Evolutionary conservation across 371 early-diverging fungal species (phyloP).

Genomic region (Nosema muscidifuracis): DNA sequence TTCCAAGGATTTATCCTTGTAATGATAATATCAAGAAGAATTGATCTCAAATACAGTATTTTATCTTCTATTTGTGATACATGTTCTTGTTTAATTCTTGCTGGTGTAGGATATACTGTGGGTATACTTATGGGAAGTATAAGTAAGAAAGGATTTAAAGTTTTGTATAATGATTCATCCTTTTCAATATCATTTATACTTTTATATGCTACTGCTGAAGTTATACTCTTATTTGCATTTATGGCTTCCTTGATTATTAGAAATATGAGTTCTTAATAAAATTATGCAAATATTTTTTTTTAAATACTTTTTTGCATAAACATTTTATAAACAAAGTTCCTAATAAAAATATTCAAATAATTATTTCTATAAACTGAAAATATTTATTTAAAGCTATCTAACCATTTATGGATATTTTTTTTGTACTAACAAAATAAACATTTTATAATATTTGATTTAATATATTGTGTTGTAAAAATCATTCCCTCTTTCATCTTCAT

Average conservation of each 20-base stretch:
- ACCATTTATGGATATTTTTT: too few relatives aligned
- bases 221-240: slow-evolving; percentile 33
- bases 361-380: too few relatives aligned
- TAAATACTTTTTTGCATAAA: too few relatives aligned
- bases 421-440: too few relatives aligned
- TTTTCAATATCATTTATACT: slow-evolving; percentile 29
- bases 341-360: too few relatives aligned
- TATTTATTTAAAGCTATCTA: too few relatives aligned
- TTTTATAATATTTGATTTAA: too few relatives aligned
- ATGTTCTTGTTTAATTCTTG: slow-evolving; percentile 31
- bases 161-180: slow-evolving; percentile 12
- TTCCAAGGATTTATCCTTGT: slow-evolving; percentile 54
- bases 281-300: too few relatives aligned
- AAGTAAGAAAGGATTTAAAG: slow-evolving; percentile 21
- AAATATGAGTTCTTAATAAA: too few relatives aligned
- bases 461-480: too few relatives aligned
- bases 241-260: slow-evolving; percentile 18
- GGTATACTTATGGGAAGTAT: slow-evolving; percentile 34
- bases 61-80: slow-evolving; percentile 9
- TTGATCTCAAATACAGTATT: slow-evolving; percentile 6
- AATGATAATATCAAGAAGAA: slow-evolving; percentile 31
- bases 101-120: slow-evolving; percentile 8
- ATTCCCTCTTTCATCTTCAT: too few relatives aligned
- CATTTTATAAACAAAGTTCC: too few relatives aligned
- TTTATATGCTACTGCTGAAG: slow-evolving; percentile 25